Evolutionary conservation across 495 filamentous ascomycete genomes (phyloP).

Genomic region (Corynascus novoguineensis): DNA sequence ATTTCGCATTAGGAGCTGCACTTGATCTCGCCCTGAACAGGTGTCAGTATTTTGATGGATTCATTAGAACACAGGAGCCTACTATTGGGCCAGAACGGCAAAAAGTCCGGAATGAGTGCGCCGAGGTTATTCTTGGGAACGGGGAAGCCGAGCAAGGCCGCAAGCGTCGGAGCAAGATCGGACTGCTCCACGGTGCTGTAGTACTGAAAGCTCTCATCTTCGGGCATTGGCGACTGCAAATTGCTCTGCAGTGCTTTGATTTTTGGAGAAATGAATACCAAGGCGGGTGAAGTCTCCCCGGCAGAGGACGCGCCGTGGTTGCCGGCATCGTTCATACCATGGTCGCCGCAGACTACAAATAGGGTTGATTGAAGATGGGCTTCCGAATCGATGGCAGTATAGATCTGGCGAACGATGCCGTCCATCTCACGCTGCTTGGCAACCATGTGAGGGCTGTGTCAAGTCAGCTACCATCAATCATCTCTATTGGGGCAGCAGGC

Average conservation of each 20-base stretch:
- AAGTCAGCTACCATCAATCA: slow-evolving; percentile 10
- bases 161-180: slow-evolving; percentile 87
- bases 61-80: slow-evolving; percentile 21
- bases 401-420: slow-evolving; percentile 67
- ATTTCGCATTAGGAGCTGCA: slow-evolving; percentile 66
- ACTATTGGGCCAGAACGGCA: slow-evolving; percentile 64
- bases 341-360: slow-evolving; percentile 84
- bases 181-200: slow-evolving; percentile 84
- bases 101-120: slow-evolving; percentile 73
- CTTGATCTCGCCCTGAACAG: slow-evolving; percentile 48
- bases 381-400: slow-evolving; percentile 62
- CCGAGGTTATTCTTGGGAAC: slow-evolving; percentile 90
- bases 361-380: slow-evolving; percentile 69
- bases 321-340: slow-evolving; percentile 98
- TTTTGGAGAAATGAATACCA: slow-evolving; percentile 88
- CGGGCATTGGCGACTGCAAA: slow-evolving; percentile 41
- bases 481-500: too few species aligned
- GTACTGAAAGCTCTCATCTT: slow-evolving; percentile 63
- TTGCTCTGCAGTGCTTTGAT: slow-evolving; percentile 52
- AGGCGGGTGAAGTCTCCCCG: slow-evolving; percentile 87
- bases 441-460: slow-evolving; percentile 72
- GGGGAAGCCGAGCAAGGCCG: slow-evolving; percentile 78
- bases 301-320: slow-evolving; percentile 92
- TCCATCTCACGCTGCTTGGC: slow-evolving; percentile 97
- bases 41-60: not conserved